A percentile compares a stretch with the other conserved stretches of the same genome.
These are phyloP conservation scores for Diaporthe sp. DNA, from an alignment of 2,329 filamentous ascomycete species.

Conservation along the genomic window DNA sequence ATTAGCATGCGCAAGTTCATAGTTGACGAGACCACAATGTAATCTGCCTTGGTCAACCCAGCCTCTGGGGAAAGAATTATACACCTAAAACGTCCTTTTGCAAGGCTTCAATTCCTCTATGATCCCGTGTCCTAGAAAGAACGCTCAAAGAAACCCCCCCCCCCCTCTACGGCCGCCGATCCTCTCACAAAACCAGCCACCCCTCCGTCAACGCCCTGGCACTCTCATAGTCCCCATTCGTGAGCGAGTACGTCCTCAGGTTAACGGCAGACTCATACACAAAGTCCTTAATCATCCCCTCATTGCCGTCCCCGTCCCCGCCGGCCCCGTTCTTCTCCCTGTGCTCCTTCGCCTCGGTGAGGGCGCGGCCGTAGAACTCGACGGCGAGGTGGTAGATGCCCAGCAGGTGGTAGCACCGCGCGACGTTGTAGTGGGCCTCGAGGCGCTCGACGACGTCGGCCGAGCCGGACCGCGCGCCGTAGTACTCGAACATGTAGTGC, in stretches of 20 bases:
- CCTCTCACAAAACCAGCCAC: slow-evolving; percentile 65
- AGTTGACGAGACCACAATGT: neutral
- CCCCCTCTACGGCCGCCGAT: no score
- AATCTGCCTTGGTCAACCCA: neutral
- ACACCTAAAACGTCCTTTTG: neutral
- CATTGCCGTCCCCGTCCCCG: slow-evolving; percentile 38
- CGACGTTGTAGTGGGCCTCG: slow-evolving; percentile 88
- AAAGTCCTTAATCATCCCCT: slow-evolving; percentile 67
- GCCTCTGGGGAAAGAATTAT: neutral
- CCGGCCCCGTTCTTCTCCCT: slow-evolving; percentile 8
- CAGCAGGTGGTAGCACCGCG: slow-evolving; percentile 80
- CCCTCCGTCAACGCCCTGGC: slow-evolving; percentile 73
- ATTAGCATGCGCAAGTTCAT: no score
- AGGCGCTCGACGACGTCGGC: slow-evolving; percentile 64
- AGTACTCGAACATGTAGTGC: slow-evolving; percentile 83
- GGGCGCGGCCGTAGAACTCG: slow-evolving; percentile 73
- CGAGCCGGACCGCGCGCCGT: slow-evolving; percentile 65
- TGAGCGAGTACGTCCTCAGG: slow-evolving; percentile 75
- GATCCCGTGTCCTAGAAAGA: no score
- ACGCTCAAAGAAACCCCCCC: neutral
- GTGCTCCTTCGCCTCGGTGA: slow-evolving; percentile 53
- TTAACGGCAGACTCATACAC: slow-evolving; percentile 81
- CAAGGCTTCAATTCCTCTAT: slow-evolving; percentile 7
- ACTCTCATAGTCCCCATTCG: slow-evolving; percentile 73
- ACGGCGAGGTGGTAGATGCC: slow-evolving; percentile 81